Evolutionary conservation across 345 rosid genomes (phyloP).

Genomic region (Pugionium cornutum): DNA sequence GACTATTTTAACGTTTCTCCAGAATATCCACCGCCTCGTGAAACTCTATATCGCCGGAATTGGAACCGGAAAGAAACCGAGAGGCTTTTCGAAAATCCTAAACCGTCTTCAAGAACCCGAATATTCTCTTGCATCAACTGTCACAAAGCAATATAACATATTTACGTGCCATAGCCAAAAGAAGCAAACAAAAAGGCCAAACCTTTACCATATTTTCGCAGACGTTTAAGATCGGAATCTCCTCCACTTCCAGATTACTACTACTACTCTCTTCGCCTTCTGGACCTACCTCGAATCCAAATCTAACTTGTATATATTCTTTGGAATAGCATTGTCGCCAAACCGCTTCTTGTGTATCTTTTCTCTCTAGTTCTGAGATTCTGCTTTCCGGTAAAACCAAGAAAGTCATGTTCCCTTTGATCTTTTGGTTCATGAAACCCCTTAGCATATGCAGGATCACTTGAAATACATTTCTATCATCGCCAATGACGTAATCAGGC

Average conservation of each 20-base stretch:
- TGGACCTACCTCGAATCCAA: slow-evolving; percentile 52
- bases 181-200: slow-evolving; percentile 6
- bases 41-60: slow-evolving; percentile 47
- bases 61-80: slow-evolving; percentile 69
- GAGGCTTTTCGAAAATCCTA: slow-evolving; percentile 63
- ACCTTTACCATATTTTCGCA: slow-evolving; percentile 79
- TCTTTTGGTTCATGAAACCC: slow-evolving; percentile 46
- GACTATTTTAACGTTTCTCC: slow-evolving; percentile 28
- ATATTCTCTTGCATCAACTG: slow-evolving; percentile 82
- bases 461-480: slow-evolving; percentile 74
- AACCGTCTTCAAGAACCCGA: slow-evolving; percentile 55
- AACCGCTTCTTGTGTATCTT: slow-evolving; percentile 61
- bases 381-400: slow-evolving; percentile 53
- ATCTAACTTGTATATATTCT: slow-evolving; percentile 57
- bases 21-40: slow-evolving; percentile 40
- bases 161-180: neutral
- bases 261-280: slow-evolving; percentile 41
- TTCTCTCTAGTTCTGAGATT: slow-evolving; percentile 47
- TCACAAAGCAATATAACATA: slow-evolving; percentile 17
- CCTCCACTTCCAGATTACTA: slow-evolving; percentile 50
- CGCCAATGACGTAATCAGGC: slow-evolving; percentile 75
- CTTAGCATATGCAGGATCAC: slow-evolving; percentile 85
- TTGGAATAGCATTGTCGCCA: slow-evolving; percentile 63
- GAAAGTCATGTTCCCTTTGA: slow-evolving; percentile 52
- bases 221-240: slow-evolving; percentile 58